Percentiles rank a stretch among this genome's conserved stretches.
These are phyloP conservation scores for Hymenoscyphus scutula DNA, from an alignment of 2,329 filamentous ascomycete species.

Conservation along the genomic window DNA sequence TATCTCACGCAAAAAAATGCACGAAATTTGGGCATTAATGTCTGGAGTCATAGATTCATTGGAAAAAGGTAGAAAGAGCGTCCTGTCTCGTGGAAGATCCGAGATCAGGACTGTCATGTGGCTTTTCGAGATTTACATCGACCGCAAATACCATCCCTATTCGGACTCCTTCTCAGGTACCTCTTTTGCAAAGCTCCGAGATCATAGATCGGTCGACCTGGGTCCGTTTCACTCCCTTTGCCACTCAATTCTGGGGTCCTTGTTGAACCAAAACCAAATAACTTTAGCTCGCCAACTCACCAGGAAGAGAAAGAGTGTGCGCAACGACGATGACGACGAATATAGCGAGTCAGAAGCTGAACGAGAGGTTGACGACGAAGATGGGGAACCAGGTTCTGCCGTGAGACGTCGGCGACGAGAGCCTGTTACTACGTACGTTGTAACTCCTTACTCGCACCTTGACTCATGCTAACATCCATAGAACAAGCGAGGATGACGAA, in stretches of 20 bases:
- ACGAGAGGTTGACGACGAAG: conserved; percentile 24
- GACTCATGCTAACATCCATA: neutral
- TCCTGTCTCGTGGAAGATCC: neutral
- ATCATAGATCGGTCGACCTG: neutral
- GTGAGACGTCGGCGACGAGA: conserved; percentile 39
- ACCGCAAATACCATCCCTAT: conserved; percentile 25
- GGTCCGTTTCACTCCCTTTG: neutral
- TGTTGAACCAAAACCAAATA: neutral
- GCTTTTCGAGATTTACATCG: conserved; percentile 35
- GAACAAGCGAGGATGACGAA: conserved; percentile 17
- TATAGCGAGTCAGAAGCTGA: neutral
- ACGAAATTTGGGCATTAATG: neutral
- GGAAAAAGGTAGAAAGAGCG: too few species aligned
- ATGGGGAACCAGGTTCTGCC: conserved; percentile 36
- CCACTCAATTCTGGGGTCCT: neutral
- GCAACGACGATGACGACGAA: neutral
- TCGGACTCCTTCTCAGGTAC: conserved; percentile 6
- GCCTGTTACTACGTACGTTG: conserved; percentile 17
- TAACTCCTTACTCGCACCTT: neutral
- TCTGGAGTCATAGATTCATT: neutral
- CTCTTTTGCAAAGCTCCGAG: conserved; percentile 25
- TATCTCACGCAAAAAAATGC: conserved; percentile 12
- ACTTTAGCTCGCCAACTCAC: neutral
- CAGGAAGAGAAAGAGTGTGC: neutral
- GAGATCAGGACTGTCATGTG: conserved; percentile 24